Percentiles rank a stretch among this genome's conserved stretches.
phyloP scores from a whole-genome alignment of 768 basidiomycete genomes.

The Boletus fagicola region DNA sequence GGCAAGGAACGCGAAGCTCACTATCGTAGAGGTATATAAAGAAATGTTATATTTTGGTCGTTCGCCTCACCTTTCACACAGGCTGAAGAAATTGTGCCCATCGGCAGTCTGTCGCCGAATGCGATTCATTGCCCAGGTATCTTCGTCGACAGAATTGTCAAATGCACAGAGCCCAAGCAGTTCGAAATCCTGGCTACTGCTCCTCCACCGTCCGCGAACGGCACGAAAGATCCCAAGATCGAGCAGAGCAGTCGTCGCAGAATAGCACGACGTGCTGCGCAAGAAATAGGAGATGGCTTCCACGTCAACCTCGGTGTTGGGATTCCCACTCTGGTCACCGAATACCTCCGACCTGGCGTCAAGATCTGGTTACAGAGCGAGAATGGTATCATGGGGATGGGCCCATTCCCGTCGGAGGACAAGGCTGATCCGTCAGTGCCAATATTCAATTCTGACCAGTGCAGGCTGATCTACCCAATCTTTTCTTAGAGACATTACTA shows the following conservation, averaged over 20 bases:
- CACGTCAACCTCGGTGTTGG: conserved; percentile 87
- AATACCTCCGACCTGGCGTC: conserved; percentile 64
- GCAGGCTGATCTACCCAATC: conserved; percentile 38
- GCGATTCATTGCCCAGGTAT: conserved; percentile 78
- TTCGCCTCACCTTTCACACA: conserved; percentile 25
- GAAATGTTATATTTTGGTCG: conserved; percentile 1
- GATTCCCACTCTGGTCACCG: conserved; percentile 86
- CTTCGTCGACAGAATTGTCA: conserved; percentile 83
- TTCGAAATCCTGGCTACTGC: conserved; percentile 74
- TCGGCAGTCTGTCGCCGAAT: conserved; percentile 78
- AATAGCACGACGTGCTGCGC: conserved; percentile 81
- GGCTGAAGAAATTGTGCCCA: conserved; percentile 86
- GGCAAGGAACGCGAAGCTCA: conserved; percentile 83
- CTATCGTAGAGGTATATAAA: conserved; percentile 72
- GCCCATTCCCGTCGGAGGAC: conserved; percentile 75
- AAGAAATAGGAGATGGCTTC: conserved; percentile 82
- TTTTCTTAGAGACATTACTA: conserved; percentile 70
- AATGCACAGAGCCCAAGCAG: conserved; percentile 66
- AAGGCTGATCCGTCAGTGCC: conserved; percentile 74
- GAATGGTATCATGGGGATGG: conserved; percentile 86
- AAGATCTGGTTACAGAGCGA: conserved; percentile 85
- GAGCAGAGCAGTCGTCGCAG: conserved; percentile 57
- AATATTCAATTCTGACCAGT: background rate
- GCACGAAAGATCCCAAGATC: conserved; percentile 46
- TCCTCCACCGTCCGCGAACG: conserved; percentile 36